Evolutionary conservation across 2,329 filamentous ascomycete species (phyloP).

Genomic region (Trichoderma citrinoviride): DNA sequence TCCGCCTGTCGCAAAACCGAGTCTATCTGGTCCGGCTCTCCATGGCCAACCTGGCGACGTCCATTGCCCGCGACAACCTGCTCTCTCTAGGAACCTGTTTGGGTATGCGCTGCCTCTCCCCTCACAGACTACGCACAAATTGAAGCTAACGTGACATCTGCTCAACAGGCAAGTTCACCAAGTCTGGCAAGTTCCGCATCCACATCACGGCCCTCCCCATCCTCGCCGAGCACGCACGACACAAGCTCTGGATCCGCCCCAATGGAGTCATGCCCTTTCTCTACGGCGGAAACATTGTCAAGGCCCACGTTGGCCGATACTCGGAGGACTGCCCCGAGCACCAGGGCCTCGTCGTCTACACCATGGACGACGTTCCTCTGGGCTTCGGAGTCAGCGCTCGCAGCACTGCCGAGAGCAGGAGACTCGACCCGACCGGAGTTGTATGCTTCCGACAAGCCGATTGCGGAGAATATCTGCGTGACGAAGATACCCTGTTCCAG

Average conservation of each 20-base stretch:
- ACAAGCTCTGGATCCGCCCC: conserved; percentile 95
- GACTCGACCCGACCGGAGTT: conserved; percentile 86
- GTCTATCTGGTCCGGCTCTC: conserved; percentile 92
- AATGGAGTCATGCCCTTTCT: conserved; percentile 98
- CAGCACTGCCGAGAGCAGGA: conserved; percentile 76
- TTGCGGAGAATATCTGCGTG: conserved; percentile 89
- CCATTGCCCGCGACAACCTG: conserved; percentile 75
- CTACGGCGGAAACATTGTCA: conserved; percentile 86
- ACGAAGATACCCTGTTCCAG: conserved; percentile 67
- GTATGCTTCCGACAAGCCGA: conserved; percentile 90
- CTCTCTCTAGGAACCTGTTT: conserved; percentile 87
- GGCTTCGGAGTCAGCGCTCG: conserved; percentile 87
- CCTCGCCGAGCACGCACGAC: conserved; percentile 84
- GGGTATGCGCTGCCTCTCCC: conserved; percentile 39
- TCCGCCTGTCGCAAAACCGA: conserved; percentile 76
- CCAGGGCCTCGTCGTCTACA: conserved; percentile 83
- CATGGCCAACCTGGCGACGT: conserved; percentile 87
- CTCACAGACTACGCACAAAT: neutral
- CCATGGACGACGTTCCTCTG: conserved; percentile 89
- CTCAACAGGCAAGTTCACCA: conserved; percentile 79
- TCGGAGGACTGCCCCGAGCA: conserved; percentile 92
- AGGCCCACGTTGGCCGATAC: conserved; percentile 71
- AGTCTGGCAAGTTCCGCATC: conserved; percentile 90
- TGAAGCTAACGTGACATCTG: neutral
- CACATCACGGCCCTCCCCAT: conserved; percentile 88